phyloP scores from a whole-genome alignment of 2,329 filamentous ascomycete genomes.

The Penicillium brasilianum region DNA sequence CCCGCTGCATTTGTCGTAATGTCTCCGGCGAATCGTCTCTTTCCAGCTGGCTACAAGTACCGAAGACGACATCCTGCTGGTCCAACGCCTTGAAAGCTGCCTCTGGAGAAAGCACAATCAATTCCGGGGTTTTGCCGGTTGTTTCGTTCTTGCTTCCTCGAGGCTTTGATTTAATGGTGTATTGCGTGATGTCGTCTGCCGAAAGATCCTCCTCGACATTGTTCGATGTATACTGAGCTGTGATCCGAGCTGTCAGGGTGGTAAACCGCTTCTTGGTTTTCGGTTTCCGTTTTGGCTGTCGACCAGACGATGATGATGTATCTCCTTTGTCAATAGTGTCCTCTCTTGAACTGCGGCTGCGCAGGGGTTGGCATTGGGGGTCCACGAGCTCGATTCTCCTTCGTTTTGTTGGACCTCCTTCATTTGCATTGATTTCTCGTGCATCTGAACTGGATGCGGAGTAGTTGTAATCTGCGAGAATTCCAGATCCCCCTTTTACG shows the following conservation, averaged over 20 bases:
- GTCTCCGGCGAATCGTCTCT: slow-evolving; percentile 72
- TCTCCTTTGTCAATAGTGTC: slow-evolving; percentile 23
- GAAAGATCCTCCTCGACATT: slow-evolving; percentile 32
- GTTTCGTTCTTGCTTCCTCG: slow-evolving; percentile 33
- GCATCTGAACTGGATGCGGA: slow-evolving; percentile 27
- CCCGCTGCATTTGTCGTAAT: slow-evolving; percentile 38
- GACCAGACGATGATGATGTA: slow-evolving; percentile 16
- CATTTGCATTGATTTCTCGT: slow-evolving; percentile 18
- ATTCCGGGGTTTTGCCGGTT: slow-evolving; percentile 51
- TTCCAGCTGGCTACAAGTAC: slow-evolving; percentile 82
- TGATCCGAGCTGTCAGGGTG: slow-evolving; percentile 79
- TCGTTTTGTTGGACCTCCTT: slow-evolving; percentile 42
- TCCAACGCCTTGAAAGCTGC: slow-evolving; percentile 69
- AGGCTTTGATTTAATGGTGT: slow-evolving; percentile 24
- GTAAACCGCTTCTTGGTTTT: slow-evolving; percentile 70
- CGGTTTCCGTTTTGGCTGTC: slow-evolving; percentile 25
- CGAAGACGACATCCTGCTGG: slow-evolving; percentile 79
- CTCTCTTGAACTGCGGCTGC: slow-evolving; percentile 18
- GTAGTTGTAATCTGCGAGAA: slow-evolving; percentile 51
- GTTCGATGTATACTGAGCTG: slow-evolving; percentile 65
- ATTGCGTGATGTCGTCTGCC: slow-evolving; percentile 11
- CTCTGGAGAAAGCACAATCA: slow-evolving; percentile 68
- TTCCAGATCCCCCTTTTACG: slow-evolving; percentile 33
- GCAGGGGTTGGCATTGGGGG: slow-evolving; percentile 21
- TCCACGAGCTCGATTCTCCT: slow-evolving; percentile 45